Evolutionary conservation across 2,329 filamentous ascomycete genomes (phyloP), one percentile per base, ranked within the genome.

Genomic region (Fusarium albosuccineum): DNA sequence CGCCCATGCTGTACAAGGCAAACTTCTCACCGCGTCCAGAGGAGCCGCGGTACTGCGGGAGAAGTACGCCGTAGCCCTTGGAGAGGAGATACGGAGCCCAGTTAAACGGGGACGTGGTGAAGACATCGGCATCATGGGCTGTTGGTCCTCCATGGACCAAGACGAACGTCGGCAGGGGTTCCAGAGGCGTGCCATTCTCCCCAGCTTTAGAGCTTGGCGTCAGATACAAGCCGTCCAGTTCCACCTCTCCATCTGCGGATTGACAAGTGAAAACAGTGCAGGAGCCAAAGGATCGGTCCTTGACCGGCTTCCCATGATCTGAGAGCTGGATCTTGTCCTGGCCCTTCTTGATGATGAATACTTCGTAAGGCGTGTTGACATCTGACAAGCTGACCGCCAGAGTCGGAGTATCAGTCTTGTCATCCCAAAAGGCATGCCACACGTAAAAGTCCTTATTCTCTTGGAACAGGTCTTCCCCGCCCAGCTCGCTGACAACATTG

Each of bases 31-130:
- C 78, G 1, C 74, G 74, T 0, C 74, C 75, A 11, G 58, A 70
- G 17, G 75, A 73, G 26, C 80, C 80, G 11, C 79, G 77, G 48
- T 82, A 82, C 55, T 82, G 78, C 0, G 76, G 72, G 3, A 75
- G 66, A 5, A 82, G 70, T n/a, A 82, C 52, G 1, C 72, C 75
- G 40, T 79, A 81, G n/a, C 80, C 79, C 9, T 72, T 69, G 6
- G 72, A 57, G 4, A 81, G 71, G 9, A 81, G 64, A 14, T 73
- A 73, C 2, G 77, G 74, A 1, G 72, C 63, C 73, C 74, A 78
- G 41, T 69, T 70, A 37, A 67, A 70, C 30, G 39, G 41, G 0
- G 64, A n/a, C 4, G 68, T 45, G 39, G 78, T 70, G 57, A 81
- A 81, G 6, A 14, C 14, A 36, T 74, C 29, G 1, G 44, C 60